Evolutionary conservation across 768 basidiomycete species (phyloP).

Genomic region (Boletus pseudo-olivaceus): DNA sequence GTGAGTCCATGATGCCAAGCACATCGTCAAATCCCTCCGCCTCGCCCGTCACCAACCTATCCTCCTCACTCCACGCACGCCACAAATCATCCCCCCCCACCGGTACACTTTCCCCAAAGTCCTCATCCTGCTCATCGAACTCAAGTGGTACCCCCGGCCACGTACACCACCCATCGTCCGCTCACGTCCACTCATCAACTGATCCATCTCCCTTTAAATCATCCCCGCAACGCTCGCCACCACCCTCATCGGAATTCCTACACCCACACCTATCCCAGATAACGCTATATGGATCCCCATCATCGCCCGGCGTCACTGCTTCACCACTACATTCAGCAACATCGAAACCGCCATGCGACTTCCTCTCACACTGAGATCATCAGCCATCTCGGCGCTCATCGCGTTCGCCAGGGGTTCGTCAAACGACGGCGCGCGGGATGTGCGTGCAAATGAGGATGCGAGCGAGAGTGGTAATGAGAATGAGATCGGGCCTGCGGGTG

Average conservation of each 20-base stretch:
- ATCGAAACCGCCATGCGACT: conserved; percentile 55
- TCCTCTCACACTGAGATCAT: conserved; percentile 36
- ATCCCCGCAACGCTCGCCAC: conserved; percentile 57
- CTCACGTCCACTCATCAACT: conserved; percentile 9
- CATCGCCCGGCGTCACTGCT: conserved; percentile 3
- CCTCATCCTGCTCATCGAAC: conserved; percentile 71
- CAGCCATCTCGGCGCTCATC: conserved; percentile 58
- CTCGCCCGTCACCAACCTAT: conserved; percentile 29
- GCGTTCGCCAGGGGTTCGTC: conserved; percentile 76
- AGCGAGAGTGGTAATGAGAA: background rate
- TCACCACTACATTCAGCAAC: conserved; percentile 65
- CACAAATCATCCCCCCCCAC: conserved; percentile 18
- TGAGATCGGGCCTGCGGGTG: conserved; percentile 4
- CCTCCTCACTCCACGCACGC: conserved; percentile 28
- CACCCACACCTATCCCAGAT: conserved; percentile 16
- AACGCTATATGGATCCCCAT: conserved; percentile 2
- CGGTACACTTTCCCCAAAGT: conserved; percentile 36
- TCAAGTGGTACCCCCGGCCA: conserved; percentile 35
- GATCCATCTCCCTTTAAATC: conserved; percentile 49
- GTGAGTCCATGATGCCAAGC: conserved; percentile 31
- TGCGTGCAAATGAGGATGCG: conserved; percentile 38
- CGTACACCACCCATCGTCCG: background rate
- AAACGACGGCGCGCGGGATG: conserved; percentile 46
- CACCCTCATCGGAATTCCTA: conserved; percentile 50
- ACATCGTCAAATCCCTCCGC: conserved; percentile 33